Evolutionary conservation across 768 basidiomycete species (phyloP).

Genomic region (Russula compacta): DNA sequence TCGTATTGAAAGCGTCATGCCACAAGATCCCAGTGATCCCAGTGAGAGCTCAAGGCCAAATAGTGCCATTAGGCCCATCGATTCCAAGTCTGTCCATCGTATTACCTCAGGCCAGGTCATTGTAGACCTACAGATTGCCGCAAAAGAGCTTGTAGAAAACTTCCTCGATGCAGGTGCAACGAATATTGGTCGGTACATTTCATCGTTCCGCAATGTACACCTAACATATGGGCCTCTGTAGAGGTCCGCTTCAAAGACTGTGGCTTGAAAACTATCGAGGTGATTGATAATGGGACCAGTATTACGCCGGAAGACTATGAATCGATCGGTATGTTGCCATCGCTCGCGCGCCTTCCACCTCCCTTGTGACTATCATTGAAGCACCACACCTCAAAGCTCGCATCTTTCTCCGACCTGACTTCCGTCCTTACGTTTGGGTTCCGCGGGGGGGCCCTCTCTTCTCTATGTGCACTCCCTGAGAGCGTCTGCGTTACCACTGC

Average conservation of each 20-base stretch:
- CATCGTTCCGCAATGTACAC: not conserved
- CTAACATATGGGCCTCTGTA: slow-evolving; percentile 26
- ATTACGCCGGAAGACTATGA: slow-evolving; percentile 72
- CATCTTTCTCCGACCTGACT: slow-evolving; percentile 63
- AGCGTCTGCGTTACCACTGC: slow-evolving; percentile 64
- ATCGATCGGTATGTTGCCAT: slow-evolving; percentile 51
- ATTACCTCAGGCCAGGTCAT: slow-evolving; percentile 96
- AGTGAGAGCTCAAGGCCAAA: not conserved
- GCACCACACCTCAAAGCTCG: slow-evolving; percentile 88
- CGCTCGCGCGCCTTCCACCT: not conserved
- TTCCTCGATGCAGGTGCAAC: slow-evolving; percentile 90
- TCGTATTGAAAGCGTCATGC: not conserved
- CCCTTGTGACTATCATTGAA: slow-evolving; percentile 38
- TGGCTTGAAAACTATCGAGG: slow-evolving; percentile 75
- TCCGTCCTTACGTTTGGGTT: slow-evolving; percentile 83
- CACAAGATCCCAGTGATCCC: not conserved
- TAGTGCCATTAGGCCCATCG: slow-evolving; percentile 48
- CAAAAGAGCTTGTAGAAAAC: slow-evolving; percentile 97
- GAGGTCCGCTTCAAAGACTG: slow-evolving; percentile 88
- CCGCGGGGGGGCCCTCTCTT: slow-evolving; percentile 91
- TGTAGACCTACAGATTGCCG: slow-evolving; percentile 83
- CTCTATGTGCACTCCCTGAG: slow-evolving; percentile 78
- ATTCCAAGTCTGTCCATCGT: slow-evolving; percentile 67
- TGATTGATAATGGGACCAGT: slow-evolving; percentile 88
- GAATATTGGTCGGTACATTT: slow-evolving; percentile 52